Conservation (phyloP, 2,329 filamentous ascomycete genomes). For the Pseudocercospora fuligena region DNA sequence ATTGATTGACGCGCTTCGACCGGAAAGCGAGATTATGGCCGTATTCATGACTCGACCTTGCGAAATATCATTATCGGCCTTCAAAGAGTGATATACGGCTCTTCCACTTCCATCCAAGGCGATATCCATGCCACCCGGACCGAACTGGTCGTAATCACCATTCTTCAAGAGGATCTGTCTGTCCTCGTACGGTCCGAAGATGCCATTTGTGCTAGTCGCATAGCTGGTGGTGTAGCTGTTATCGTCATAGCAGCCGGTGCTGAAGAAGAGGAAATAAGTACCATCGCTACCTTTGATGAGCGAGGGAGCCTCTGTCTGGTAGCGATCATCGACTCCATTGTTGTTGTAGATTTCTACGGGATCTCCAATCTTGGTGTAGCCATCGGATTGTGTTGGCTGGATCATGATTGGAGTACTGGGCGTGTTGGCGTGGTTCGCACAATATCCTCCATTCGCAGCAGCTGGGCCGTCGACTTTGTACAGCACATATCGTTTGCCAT, state of each 20-base stretch:
- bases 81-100: conserved; percentile 28
- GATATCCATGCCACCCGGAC: conserved; percentile 32
- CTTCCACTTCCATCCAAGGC: conserved; percentile 18
- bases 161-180: conserved; percentile 31
- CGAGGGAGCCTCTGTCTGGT: conserved; percentile 32
- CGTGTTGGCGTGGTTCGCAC: conserved; percentile 44
- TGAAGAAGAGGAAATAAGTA: conserved; percentile 35
- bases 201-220: conserved; percentile 25
- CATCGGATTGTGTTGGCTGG: conserved; percentile 58
- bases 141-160: conserved; percentile 27
- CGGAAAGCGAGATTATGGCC: conserved; percentile 8
- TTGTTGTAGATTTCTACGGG: conserved; percentile 30
- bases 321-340: conserved; percentile 29
- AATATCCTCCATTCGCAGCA: conserved; percentile 44
- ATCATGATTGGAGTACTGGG: conserved; percentile 62
- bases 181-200: conserved; percentile 30
- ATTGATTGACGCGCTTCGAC: not conserved
- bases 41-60: conserved; percentile 10
- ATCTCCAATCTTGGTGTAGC: conserved; percentile 37
- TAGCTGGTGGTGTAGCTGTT: conserved; percentile 33
- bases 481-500: conserved; percentile 61
- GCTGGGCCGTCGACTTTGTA: conserved; percentile 71
- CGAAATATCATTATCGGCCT: conserved; percentile 6
- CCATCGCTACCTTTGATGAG: conserved; percentile 27
- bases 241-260: conserved; percentile 30